These are phyloP conservation scores for Pogostemon cablin DNA, from an alignment of 257 asterid genomes.

Conservation along the genomic window DNA sequence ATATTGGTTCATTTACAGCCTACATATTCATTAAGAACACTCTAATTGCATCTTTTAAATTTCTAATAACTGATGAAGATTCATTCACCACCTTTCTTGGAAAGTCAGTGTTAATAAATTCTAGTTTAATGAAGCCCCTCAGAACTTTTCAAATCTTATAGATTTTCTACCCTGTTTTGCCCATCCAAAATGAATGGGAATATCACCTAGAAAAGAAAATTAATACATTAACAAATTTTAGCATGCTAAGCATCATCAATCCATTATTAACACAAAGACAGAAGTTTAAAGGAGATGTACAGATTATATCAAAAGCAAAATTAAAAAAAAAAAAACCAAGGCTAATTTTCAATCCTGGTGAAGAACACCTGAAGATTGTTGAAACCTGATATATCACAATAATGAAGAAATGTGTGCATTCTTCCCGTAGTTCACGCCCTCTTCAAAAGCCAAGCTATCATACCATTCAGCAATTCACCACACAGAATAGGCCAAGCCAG, in stretches of 20 bases:
- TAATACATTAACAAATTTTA: neutral
- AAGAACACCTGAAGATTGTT: slow-evolving; percentile 81
- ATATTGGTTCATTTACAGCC: neutral
- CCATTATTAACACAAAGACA: no score
- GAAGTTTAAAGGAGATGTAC: no score
- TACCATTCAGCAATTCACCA: slow-evolving; percentile 63
- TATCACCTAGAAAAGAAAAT: neutral
- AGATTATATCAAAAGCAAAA: neutral
- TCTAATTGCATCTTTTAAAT: neutral
- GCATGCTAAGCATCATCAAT: no score
- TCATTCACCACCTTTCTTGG: neutral
- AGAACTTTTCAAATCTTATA: neutral
- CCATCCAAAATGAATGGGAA: neutral
- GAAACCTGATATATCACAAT: slow-evolving; percentile 93
- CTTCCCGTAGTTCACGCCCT: slow-evolving; percentile 83
- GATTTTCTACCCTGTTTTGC: neutral
- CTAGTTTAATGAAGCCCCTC: neutral
- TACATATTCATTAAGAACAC: neutral
- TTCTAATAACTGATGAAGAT: neutral
- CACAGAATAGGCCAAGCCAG: slow-evolving; percentile 87
- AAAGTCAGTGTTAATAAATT: neutral
- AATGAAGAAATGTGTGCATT: slow-evolving; percentile 93
- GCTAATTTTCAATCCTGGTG: slow-evolving; percentile 1
- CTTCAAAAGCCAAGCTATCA: slow-evolving; percentile 82
- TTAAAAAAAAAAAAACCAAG: neutral